Evolutionary conservation across 441 rosid species (phyloP), one percentile per base, ranked within the genome.

Genomic region (Dalechampia spathulata): DNA sequence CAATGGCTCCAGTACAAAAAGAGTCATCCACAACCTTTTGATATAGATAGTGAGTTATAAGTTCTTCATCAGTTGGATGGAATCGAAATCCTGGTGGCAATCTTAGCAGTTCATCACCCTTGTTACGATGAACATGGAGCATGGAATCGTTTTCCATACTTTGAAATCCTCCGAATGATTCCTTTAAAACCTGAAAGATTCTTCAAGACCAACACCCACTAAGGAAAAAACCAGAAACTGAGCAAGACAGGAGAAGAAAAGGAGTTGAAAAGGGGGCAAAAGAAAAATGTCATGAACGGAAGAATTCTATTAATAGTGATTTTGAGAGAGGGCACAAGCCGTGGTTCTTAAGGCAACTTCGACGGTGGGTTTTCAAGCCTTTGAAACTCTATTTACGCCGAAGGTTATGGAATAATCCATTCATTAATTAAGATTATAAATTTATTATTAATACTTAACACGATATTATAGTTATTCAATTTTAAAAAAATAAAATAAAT

Each of bases 31-130:
- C 19, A 62, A 83, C 96, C 60, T 92, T 92, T n/a, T 66, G 67
- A 1, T 77, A 72, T 12, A 92, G 80, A 68, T 89, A 92, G 67
- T 77, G 78, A 74, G 78, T 75, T 65, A 88, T 77, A 65, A 92
- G 83, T 82, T 92, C 98, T 68, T 84, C 98, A 45, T 92, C 98
- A 0, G 95, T 88, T 6, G 98, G 98, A 52, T 92, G 96, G 73
- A 92, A 92, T 21, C 97, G 71, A 65, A 89, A 92, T 21, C 99
- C 99, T 0, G 99, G 96, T 13, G 99, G 99, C 76, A 92, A 72
- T 56, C 81, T 87, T 53, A 87, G 79, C 49, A 69, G 39, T 27
- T 78, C 87, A n/a, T 77, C 87, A 44, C 52, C 79, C 32, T 67
- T 58, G 57, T 5, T 8, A 34, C 10, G 11, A 34, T 34, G 38